Conservation (phyloP, 192 early-diverging fungal species). For the Coemansia sp. region DNA sequence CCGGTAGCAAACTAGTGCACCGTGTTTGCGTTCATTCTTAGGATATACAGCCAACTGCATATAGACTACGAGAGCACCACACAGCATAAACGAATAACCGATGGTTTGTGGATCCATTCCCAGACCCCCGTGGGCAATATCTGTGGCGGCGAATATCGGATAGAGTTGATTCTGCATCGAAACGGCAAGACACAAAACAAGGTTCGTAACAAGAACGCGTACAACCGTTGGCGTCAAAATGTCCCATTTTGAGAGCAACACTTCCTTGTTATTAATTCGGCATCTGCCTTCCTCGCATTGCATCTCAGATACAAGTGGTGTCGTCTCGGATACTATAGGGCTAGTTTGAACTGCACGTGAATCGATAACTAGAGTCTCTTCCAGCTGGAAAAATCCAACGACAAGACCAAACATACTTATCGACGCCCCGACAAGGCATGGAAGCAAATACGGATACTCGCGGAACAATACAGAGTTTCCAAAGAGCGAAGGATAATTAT, state of each 20-base stretch:
- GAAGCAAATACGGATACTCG: conserved; percentile 76
- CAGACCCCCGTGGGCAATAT: too few species aligned
- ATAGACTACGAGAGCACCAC: conserved; percentile 23
- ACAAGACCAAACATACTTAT: too few species aligned
- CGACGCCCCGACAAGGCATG: conserved; percentile 50
- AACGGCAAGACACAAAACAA: conserved; percentile 18
- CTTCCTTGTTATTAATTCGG: background rate
- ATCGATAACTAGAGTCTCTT: conserved; percentile 50
- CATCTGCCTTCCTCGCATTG: background rate
- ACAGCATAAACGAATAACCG: conserved; percentile 50
- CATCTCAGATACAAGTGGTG: conserved; percentile 10
- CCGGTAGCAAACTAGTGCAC: conserved; percentile 46
- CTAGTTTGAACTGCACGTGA: background rate
- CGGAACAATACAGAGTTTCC: conserved; percentile 59
- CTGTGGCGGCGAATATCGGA: too few species aligned
- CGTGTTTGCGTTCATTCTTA: too few species aligned
- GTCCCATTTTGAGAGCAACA: conserved; percentile 5
- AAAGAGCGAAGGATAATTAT: conserved; percentile 18
- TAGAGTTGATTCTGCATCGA: conserved; percentile 25
- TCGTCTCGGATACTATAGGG: background rate
- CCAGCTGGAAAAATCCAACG: conserved; percentile 27
- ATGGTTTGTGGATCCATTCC: too few species aligned
- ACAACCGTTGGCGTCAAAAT: background rate
- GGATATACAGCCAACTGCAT: too few species aligned
- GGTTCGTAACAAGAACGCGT: conserved; percentile 20